phyloP scores from a whole-genome alignment of 805 yeast genomes.

The Wickerhamiella allomyrinae region DNA sequence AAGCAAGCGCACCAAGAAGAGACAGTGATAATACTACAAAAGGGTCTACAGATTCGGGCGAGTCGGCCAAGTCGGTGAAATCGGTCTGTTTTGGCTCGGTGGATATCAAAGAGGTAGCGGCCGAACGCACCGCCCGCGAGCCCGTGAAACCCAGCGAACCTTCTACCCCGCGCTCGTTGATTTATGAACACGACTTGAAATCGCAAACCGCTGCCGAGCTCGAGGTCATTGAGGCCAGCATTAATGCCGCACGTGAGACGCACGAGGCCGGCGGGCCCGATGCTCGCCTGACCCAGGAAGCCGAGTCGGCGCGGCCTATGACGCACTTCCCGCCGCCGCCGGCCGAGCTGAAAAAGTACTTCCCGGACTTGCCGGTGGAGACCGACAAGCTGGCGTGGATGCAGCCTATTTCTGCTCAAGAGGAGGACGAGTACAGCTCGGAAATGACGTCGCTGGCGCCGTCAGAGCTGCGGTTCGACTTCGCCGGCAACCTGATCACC shows the following conservation, averaged over 20 bases:
- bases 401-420: constrained; percentile 41
- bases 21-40: too few species aligned
- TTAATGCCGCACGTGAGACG: not conserved
- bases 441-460: constrained; percentile 33
- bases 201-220: not conserved
- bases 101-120: not conserved
- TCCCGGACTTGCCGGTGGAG: constrained; percentile 80
- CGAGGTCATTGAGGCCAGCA: not conserved
- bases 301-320: constrained; percentile 8
- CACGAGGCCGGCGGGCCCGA: not conserved
- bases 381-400: constrained; percentile 82
- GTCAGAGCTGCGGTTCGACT: constrained; percentile 72
- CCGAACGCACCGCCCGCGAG: not conserved
- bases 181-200: not conserved
- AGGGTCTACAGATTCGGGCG: too few species aligned
- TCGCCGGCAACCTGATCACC: constrained; percentile 61
- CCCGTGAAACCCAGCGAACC: not conserved
- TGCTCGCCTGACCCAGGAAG: not conserved
- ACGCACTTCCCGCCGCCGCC: constrained; percentile 40
- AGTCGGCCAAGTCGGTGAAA: too few species aligned
- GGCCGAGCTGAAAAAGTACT: constrained; percentile 64
- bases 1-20: too few species aligned
- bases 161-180: not conserved
- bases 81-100: not conserved
- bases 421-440: constrained; percentile 30